phyloP scores from a whole-genome alignment of 257 asterid species.

The Solanum etuberosum region DNA sequence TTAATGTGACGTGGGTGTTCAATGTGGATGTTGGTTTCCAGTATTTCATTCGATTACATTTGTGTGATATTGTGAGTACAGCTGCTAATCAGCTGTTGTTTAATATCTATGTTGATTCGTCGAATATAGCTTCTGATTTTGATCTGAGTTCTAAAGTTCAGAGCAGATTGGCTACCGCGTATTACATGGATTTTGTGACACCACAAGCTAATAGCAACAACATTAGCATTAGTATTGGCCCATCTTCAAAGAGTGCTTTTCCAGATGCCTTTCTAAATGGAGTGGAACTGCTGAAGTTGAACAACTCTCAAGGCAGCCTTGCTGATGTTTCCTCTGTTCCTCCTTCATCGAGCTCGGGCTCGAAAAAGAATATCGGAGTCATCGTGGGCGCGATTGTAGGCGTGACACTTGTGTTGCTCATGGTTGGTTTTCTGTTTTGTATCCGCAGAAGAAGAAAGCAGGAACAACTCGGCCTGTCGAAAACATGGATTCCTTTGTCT shows the following conservation, averaged over 20 bases:
- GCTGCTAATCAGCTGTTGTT: background rate
- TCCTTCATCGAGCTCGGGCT: background rate
- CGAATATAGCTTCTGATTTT: background rate
- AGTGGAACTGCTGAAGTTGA: background rate
- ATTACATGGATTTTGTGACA: background rate
- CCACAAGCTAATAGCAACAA: background rate
- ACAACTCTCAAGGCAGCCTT: background rate
- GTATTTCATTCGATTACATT: background rate
- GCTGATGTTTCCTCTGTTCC: background rate
- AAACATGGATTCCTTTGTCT: slow-evolving; percentile 7
- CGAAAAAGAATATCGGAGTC: background rate
- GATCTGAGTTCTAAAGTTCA: background rate
- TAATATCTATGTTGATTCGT: background rate
- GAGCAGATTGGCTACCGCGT: background rate
- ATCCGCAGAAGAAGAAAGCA: background rate
- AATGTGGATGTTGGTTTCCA: background rate
- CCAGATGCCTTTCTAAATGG: background rate
- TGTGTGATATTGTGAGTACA: background rate
- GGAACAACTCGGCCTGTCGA: background rate
- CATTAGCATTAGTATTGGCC: background rate
- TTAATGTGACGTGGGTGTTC: background rate
- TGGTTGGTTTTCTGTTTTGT: background rate
- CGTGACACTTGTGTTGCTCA: background rate
- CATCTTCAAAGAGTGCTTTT: background rate
- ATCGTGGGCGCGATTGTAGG: background rate